Base-by-base conservation (phyloP, 345 rosid species). In the Aegle marmelos region DNA sequence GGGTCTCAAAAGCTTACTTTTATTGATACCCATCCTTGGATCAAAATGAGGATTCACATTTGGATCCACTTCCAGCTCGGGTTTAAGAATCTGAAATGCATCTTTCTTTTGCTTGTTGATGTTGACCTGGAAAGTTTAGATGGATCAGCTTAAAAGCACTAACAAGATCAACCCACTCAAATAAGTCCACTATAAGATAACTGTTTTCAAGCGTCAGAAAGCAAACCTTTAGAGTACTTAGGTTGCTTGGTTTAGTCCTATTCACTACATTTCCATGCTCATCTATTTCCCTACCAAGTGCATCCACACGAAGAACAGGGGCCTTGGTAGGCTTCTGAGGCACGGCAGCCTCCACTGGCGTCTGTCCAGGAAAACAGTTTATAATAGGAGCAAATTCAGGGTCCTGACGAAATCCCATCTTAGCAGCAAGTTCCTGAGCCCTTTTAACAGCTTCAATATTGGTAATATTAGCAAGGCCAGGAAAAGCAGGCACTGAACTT, bases 91-190 rank as follows among this genome's bases (percentile, higher is more conserved):
- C 82, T 94, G 98, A 79, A 94, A 96, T 30, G 98, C 94, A 30
- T 96, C 98, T 79, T 96, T 94, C 83, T 96, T 96, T 83, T 94
- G 97, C 82, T 94, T 94, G 87, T 96, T 94, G 79, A 96, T 96
- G 83, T 96, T 93, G 80, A 96, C 99, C 99, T 95, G 93, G 11
- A 85, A 71, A 76, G 41, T 62, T 54, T 36, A 63, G 31, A 72
- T 16, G 16, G 21, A 73, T 72, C 30, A 31, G 13, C 14, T 25
- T 28, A 45, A 62, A 28, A 28, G 9, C 54, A 59, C 60, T 58
- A 45, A 50, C 59, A 83, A 62, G 19, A 3, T 53, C 41, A 77
- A 24, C 28, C 41, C 22, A 75, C 25, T 16, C 28, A 21, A 27
- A 75, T 27, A 31, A 21, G 7, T 10, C n/a, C 34, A 16, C 30